A percentile compares a stretch with the other conserved stretches of the same genome.
phyloP scores from a whole-genome alignment of 83 land plant genomes.

The Thuja plicata region DNA sequence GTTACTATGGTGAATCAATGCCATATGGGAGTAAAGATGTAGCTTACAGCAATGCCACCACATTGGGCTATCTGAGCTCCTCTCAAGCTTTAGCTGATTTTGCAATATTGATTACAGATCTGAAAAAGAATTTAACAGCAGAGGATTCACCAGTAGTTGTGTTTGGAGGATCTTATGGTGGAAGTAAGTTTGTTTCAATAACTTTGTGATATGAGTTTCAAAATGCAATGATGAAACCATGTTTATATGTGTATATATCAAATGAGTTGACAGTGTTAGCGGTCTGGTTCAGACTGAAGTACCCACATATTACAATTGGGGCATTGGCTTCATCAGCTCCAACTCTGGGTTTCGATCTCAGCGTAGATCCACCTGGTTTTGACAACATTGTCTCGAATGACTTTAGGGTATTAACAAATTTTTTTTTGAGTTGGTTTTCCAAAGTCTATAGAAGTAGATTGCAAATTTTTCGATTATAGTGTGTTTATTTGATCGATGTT shows the following conservation, averaged over 20 bases:
- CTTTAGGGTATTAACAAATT: neutral
- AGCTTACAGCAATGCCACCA: conserved; percentile 39
- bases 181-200: conserved; percentile 32
- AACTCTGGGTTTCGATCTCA: conserved; percentile 50
- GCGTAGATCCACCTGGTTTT: neutral
- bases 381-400: neutral
- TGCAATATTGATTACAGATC: conserved; percentile 39
- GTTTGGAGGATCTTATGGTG: conserved; percentile 76
- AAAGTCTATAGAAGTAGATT: too few relatives aligned
- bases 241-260: neutral
- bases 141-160: conserved; percentile 52
- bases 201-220: neutral
- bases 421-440: too few relatives aligned
- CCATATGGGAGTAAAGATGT: conserved; percentile 35
- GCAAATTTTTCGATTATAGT: too few relatives aligned
- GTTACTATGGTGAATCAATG: conserved; percentile 67
- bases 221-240: neutral
- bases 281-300: conserved; percentile 81
- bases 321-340: conserved; percentile 93
- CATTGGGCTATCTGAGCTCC: conserved; percentile 47
- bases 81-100: conserved; percentile 73
- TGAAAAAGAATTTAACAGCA: conserved; percentile 49
- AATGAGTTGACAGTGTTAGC: conserved; percentile 61
- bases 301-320: conserved; percentile 81
- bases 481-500: too few relatives aligned